Conservation (phyloP, 139 green algal species). For the Chlamydomonas incerta region DNA sequence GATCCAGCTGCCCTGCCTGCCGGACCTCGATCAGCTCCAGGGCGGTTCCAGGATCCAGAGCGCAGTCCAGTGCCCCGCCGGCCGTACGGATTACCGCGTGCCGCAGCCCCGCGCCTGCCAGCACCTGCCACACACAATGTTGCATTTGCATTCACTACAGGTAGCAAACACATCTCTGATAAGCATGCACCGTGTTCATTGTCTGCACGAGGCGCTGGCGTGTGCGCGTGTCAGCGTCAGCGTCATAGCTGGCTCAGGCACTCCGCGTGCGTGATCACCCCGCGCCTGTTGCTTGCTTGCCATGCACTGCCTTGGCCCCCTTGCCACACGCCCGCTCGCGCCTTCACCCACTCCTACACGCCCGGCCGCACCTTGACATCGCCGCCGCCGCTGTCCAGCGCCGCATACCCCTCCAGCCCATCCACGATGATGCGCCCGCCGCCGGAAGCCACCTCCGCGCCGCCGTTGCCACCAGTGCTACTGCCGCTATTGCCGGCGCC, state of each 20-base stretch:
- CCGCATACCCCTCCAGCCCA: neutral
- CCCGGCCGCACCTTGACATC: conserved; percentile 3
- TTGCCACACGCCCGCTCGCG: no score
- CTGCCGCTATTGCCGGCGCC: neutral
- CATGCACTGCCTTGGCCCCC: no score
- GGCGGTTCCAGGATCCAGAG: neutral
- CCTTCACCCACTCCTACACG: no score
- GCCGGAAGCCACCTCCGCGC: neutral
- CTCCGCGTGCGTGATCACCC: no score
- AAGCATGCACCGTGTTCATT: no score
- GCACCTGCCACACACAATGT: neutral
- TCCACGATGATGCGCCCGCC: conserved; percentile 11
- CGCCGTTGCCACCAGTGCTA: neutral
- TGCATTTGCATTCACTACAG: no score
- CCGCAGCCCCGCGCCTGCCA: neutral
- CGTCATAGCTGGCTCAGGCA: no score
- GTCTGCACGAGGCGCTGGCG: no score
- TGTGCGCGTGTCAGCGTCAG: no score
- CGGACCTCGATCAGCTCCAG: conserved; percentile 3
- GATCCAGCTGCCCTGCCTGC: neutral
- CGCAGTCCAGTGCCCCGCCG: neutral
- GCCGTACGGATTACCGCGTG: neutral
- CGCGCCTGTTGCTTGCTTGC: no score
- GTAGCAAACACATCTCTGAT: no score
- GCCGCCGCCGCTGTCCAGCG: conserved; percentile 22